A percentile compares a stretch with the other conserved stretches of the same genome.
These are phyloP conservation scores for Trebouxia sp. DNA, from an alignment of 139 green algal genomes.

Conservation along the genomic window DNA sequence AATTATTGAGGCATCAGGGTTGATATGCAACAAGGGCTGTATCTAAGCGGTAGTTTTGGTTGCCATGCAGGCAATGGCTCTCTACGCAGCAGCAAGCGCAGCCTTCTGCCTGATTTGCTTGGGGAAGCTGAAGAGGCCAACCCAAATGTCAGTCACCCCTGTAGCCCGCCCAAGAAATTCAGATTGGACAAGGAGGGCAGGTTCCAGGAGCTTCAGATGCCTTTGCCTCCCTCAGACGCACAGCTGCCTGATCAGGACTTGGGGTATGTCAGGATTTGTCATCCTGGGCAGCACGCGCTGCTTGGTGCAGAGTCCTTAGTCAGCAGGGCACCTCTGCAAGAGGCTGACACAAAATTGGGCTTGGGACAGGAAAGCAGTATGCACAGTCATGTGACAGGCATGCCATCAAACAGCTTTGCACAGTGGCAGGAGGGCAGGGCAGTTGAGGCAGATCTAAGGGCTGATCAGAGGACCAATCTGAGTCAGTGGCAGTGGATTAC, in stretches of 20 bases:
- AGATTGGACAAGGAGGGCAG: neutral
- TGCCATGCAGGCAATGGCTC: neutral
- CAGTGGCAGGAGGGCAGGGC: no score
- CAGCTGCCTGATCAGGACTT: neutral
- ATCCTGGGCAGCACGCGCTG: neutral
- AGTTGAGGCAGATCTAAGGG: no score
- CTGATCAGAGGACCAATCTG: no score
- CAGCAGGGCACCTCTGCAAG: neutral
- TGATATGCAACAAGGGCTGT: no score
- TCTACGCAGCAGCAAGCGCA: constrained; percentile 16
- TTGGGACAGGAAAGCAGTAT: no score
- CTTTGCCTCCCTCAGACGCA: neutral
- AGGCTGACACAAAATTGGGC: no score
- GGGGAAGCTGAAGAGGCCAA: neutral
- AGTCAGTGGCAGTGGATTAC: no score
- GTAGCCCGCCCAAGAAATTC: constrained; percentile 9
- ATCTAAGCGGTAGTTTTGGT: no score
- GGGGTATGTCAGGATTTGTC: neutral
- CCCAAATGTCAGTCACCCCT: neutral
- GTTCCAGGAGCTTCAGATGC: neutral
- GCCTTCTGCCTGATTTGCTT: neutral
- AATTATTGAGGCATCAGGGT: no score
- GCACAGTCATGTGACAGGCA: no score
- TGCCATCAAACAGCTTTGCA: no score
- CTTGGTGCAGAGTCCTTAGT: neutral